Evolutionary conservation across 140 eudicot genomes (phyloP).

Genomic region (Anethum foeniculum): DNA sequence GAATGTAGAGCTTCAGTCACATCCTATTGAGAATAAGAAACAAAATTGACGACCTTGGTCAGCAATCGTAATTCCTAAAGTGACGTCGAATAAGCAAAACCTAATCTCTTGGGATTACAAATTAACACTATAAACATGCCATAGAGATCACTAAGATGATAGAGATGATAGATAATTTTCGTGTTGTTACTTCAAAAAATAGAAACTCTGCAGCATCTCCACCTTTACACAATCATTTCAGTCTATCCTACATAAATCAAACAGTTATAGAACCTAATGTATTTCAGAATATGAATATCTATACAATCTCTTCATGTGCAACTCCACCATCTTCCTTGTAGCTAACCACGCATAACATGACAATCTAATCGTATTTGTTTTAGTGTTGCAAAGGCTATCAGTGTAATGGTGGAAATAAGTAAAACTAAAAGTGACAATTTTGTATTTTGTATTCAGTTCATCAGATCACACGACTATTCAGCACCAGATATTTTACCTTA

Average conservation of each 20-base stretch:
- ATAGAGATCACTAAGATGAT: not conserved
- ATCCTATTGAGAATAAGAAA: constrained; percentile 26
- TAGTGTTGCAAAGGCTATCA: not conserved
- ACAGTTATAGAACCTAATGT: not conserved
- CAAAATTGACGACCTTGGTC: not conserved
- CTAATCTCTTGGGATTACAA: not conserved
- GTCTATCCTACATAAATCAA: not conserved
- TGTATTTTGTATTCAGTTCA: not conserved
- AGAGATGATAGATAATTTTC: not conserved
- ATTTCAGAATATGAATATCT: not conserved
- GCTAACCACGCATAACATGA: not conserved
- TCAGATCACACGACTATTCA: not conserved
- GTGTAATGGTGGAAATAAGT: not conserved
- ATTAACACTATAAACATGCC: not conserved
- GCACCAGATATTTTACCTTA: constrained; percentile 12
- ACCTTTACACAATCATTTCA: not conserved
- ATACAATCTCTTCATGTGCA: not conserved
- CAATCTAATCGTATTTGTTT: not conserved
- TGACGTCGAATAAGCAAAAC: too few species aligned
- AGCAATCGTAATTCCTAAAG: not conserved
- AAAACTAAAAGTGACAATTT: not conserved
- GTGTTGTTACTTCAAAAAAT: not conserved
- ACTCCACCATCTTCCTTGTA: not conserved
- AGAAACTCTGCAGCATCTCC: not conserved
- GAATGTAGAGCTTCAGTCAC: constrained; percentile 21